phyloP scores from a whole-genome alignment of 176 grass and related monocot species.

The Aegilops tauschii region DNA sequence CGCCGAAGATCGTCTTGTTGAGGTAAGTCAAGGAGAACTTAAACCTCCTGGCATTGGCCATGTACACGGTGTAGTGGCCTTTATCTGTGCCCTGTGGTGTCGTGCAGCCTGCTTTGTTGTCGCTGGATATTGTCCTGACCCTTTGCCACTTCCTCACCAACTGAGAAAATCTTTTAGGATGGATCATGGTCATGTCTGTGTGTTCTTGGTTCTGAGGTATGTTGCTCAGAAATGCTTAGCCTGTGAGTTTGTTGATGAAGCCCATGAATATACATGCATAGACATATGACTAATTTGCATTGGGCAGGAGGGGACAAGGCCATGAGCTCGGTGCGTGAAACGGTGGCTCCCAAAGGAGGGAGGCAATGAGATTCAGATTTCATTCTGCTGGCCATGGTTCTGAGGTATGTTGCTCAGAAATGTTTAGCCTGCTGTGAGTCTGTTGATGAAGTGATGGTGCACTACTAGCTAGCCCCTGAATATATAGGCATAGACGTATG shows the following conservation, averaged over 20 bases:
- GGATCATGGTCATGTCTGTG: constrained; percentile 39
- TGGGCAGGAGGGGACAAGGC: constrained; percentile 31
- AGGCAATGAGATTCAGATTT: too few relatives aligned
- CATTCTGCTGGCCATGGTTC: background rate
- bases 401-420: constrained; percentile 7
- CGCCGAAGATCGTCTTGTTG: constrained; percentile 18
- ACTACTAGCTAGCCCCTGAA: background rate
- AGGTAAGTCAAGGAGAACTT: constrained; percentile 47
- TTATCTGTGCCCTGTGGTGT: constrained; percentile 12
- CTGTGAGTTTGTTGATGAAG: background rate
- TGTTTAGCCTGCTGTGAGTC: constrained; percentile 13
- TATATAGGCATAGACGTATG: constrained; percentile 1
- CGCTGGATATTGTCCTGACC: background rate
- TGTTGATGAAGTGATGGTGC: background rate
- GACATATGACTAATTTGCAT: constrained; percentile 5
- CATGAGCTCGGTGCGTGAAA: constrained; percentile 26
- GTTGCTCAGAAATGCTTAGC: constrained; percentile 18
- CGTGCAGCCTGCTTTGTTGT: background rate
- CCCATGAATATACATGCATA: background rate
- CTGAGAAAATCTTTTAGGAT: constrained; percentile 32
- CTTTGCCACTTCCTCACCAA: constrained; percentile 27
- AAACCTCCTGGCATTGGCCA: constrained; percentile 15
- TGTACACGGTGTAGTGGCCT: constrained; percentile 52
- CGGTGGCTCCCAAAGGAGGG: background rate
- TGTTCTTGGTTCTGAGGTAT: background rate